Conservation (phyloP, 306 rosid genomes). For the Datisca glomerata region DNA sequence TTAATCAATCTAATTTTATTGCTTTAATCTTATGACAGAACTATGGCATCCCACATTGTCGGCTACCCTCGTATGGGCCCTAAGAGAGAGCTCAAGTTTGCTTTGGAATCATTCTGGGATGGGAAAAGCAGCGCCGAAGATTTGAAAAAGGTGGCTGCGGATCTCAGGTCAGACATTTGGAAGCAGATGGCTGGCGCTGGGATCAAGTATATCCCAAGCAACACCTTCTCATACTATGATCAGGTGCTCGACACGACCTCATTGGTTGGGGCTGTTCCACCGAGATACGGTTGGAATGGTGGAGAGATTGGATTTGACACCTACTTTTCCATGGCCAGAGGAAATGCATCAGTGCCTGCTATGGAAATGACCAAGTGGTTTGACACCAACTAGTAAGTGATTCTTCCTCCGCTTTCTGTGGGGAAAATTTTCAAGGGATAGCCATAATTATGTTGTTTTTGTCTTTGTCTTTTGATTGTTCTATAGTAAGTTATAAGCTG, state of each 20-base stretch:
- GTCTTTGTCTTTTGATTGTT: constrained; percentile 3
- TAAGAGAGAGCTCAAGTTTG: constrained; percentile 70
- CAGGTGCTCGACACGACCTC: constrained; percentile 79
- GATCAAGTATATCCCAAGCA: constrained; percentile 66
- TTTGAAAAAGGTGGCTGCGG: constrained; percentile 46
- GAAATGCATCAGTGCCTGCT: constrained; percentile 62
- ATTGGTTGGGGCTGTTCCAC: constrained; percentile 78
- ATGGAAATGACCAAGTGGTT: constrained; percentile 96
- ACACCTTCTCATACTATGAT: constrained; percentile 76
- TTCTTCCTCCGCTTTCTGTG: too few species aligned
- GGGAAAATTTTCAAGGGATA: background rate
- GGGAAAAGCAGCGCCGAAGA: constrained; percentile 58
- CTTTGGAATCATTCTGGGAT: constrained; percentile 87
- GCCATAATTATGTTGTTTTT: background rate
- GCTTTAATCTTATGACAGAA: constrained; percentile 22
- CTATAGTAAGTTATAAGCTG: too few species aligned
- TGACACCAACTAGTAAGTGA: constrained; percentile 69
- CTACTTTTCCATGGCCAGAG: constrained; percentile 85
- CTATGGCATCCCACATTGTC: constrained; percentile 72
- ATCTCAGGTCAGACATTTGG: constrained; percentile 58
- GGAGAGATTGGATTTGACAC: constrained; percentile 65
- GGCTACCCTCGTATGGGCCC: constrained; percentile 93
- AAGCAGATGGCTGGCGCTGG: constrained; percentile 72
- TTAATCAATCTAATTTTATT: too few species aligned
- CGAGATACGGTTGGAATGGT: constrained; percentile 61